Conservation (phyloP, 192 early-diverging fungal species). For the Chytriomyces confervae region DNA sequence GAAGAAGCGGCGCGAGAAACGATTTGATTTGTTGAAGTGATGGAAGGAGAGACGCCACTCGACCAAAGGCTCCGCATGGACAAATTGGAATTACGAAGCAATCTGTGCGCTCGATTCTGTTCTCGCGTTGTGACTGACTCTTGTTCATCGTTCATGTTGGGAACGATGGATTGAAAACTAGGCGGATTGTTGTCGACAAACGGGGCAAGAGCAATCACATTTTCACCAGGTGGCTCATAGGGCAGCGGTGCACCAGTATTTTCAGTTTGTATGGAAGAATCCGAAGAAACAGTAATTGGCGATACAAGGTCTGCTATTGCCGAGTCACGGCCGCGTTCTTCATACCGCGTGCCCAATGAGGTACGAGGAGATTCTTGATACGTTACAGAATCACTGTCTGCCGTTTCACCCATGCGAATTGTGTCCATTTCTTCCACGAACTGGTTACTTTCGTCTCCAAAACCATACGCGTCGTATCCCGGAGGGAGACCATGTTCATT, state of each 20-base stretch:
- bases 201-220: conserved; percentile 19
- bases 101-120: not conserved
- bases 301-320: not conserved
- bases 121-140: not conserved
- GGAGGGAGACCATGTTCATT: not conserved
- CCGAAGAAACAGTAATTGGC: not conserved
- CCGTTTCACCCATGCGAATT: not conserved
- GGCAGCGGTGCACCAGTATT: not conserved
- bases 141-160: not conserved
- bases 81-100: not conserved
- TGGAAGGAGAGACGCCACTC: not conserved
- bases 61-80: not conserved
- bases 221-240: conserved; percentile 16
- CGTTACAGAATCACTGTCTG: not conserved
- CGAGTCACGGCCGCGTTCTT: not conserved
- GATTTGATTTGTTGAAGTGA: not conserved
- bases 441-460: not conserved
- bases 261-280: too few relatives aligned
- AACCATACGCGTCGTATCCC: conserved; percentile 8
- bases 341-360: not conserved
- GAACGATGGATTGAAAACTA: conserved; percentile 1
- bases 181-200: conserved; percentile 33
- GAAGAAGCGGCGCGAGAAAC: not conserved
- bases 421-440: not conserved
- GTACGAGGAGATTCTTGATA: not conserved